phyloP scores from a whole-genome alignment of 345 rosid genomes.

The Lumnitzera littorea region DNA sequence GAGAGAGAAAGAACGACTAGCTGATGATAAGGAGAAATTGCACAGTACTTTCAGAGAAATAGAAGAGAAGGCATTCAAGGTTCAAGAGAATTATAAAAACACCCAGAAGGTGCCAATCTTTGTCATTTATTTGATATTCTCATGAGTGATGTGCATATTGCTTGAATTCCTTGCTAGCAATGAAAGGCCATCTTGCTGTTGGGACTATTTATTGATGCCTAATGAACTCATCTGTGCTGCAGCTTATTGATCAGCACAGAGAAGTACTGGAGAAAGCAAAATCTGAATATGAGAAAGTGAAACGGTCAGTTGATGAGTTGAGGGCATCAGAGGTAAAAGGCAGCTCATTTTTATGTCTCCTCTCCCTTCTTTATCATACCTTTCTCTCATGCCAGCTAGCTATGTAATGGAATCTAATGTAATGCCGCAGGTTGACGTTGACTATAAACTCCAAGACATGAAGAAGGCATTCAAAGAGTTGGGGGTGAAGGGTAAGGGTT shows the following conservation, averaged over 20 bases:
- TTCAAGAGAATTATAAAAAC: slow-evolving; percentile 76
- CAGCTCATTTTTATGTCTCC: slow-evolving; percentile 5
- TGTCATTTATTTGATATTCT: neutral
- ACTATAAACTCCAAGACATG: slow-evolving; percentile 71
- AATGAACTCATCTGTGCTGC: neutral
- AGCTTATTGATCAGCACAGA: slow-evolving; percentile 78
- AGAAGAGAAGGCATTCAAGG: slow-evolving; percentile 71
- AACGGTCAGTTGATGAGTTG: slow-evolving; percentile 70
- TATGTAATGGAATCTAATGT: slow-evolving; percentile 3
- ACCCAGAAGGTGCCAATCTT: slow-evolving; percentile 53
- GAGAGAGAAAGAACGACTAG: slow-evolving; percentile 65
- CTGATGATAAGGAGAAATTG: slow-evolving; percentile 67
- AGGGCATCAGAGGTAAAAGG: slow-evolving; percentile 72
- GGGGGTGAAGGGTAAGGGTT: slow-evolving; percentile 73
- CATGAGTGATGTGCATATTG: neutral
- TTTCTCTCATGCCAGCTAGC: slow-evolving; percentile 7
- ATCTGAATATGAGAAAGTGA: slow-evolving; percentile 55
- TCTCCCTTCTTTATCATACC: slow-evolving; percentile 7
- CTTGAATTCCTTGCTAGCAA: slow-evolving; percentile 1
- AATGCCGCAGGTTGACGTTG: slow-evolving; percentile 72
- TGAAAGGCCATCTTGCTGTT: slow-evolving; percentile 7
- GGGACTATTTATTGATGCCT: slow-evolving; percentile 2
- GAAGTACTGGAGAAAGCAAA: slow-evolving; percentile 62
- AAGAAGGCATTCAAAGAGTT: slow-evolving; percentile 62
- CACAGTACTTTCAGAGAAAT: slow-evolving; percentile 50